phyloP scores from a whole-genome alignment of 306 rosid species.

The Sicyos baderoa region DNA sequence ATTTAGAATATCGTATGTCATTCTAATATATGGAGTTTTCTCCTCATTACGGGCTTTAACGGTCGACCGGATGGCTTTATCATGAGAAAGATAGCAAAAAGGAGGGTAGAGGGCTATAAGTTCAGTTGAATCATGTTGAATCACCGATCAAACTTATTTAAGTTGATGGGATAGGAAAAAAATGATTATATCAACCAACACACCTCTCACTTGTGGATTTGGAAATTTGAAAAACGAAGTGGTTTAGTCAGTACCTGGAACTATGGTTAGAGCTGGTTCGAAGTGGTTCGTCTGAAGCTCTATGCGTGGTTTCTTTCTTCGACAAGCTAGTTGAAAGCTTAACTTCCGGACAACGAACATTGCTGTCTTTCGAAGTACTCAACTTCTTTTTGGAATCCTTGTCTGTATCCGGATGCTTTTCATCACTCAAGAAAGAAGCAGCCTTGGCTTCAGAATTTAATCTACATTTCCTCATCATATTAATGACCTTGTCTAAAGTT shows the following conservation, averaged over 20 bases:
- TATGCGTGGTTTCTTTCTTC: constrained; percentile 23
- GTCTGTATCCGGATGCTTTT: constrained; percentile 23
- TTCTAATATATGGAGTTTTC: no score
- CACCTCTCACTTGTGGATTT: no score
- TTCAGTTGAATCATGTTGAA: no score
- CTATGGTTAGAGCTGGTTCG: constrained; percentile 29
- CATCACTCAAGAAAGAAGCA: constrained; percentile 28
- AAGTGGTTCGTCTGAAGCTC: constrained; percentile 23
- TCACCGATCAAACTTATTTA: no score
- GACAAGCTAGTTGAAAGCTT: constrained; percentile 23
- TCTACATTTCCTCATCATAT: constrained; percentile 35
- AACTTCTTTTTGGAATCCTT: constrained; percentile 25
- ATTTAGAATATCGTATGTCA: no score
- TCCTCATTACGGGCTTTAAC: no score
- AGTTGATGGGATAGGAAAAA: no score
- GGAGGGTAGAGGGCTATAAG: no score
- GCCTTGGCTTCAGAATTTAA: constrained; percentile 27
- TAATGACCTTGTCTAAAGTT: constrained; percentile 67
- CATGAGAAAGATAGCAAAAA: background rate
- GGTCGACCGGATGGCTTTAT: background rate
- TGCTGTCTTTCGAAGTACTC: constrained; percentile 26
- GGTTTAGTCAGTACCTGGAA: constrained; percentile 34
- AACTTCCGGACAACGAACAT: constrained; percentile 10
- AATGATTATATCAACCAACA: no score
- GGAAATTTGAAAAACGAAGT: background rate